A percentile compares a stretch with the other conserved stretches of the same genome.
Conservation (phyloP, 179 eudicot genomes). For the Corrigiola litoralis region DNA sequence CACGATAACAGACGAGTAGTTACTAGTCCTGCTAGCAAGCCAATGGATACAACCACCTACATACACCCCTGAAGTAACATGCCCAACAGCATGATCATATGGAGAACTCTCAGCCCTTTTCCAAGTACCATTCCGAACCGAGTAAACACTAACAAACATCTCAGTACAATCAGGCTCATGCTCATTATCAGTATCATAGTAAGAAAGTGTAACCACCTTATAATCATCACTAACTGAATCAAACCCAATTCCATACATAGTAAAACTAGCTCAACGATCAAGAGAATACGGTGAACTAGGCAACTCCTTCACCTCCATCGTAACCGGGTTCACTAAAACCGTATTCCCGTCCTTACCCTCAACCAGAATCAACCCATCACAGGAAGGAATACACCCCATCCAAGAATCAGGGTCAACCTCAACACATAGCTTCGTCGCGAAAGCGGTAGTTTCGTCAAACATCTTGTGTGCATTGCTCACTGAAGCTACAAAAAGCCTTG, state of each 20-base stretch:
- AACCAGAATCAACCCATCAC: conserved; percentile 16
- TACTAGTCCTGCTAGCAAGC: not conserved
- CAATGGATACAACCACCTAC: conserved; percentile 14
- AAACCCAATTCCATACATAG: conserved; percentile 18
- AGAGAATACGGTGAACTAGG: conserved; percentile 9
- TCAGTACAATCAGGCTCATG: conserved; percentile 12
- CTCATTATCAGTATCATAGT: conserved; percentile 4
- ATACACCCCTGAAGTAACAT: not conserved
- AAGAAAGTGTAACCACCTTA: conserved; percentile 12
- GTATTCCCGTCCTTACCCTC: not conserved
- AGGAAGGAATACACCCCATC: not conserved
- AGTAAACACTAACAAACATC: conserved; percentile 13
- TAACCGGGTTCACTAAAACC: conserved; percentile 12
- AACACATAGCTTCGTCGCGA: not conserved
- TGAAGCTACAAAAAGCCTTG: not conserved
- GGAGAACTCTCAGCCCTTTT: conserved; percentile 3
- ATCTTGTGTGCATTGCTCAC: not conserved
- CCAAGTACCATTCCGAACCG: conserved; percentile 15
- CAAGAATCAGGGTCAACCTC: not conserved
- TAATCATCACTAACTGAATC: conserved; percentile 19
- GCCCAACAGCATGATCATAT: conserved; percentile 12
- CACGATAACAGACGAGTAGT: conserved; percentile 8
- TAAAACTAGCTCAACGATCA: not conserved
- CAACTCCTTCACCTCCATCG: not conserved
- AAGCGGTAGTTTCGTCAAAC: not conserved